Conservation (phyloP, 2,329 filamentous ascomycete genomes). For the Grosmannia clavigera region DNA sequence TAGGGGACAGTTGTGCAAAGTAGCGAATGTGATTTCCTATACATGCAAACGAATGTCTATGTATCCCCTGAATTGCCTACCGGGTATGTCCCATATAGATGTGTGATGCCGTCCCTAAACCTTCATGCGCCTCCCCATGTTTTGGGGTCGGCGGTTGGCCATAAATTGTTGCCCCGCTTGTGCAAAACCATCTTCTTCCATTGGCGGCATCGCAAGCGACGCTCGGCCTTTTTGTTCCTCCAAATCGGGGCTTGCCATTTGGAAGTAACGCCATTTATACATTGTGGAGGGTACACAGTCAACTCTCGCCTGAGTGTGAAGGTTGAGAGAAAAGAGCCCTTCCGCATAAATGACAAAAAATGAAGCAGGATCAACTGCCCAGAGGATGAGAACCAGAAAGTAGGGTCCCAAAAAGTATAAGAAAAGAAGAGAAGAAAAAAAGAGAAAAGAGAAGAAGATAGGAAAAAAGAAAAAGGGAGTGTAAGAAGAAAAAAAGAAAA, state of each 20-base stretch:
- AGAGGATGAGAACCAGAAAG: not conserved
- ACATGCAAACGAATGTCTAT: not conserved
- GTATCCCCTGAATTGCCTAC: not conserved
- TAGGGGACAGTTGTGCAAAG: not conserved
- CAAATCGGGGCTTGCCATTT: not conserved
- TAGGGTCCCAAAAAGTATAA: not conserved
- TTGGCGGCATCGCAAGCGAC: constrained; percentile 1
- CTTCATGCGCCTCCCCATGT: not conserved
- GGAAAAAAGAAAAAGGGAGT: not conserved
- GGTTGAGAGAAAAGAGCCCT: not conserved
- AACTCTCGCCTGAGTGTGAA: constrained; percentile 1
- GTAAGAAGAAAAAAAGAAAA: not conserved
- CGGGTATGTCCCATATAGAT: not conserved
- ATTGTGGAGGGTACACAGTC: not conserved
- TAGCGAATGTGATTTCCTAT: not conserved
- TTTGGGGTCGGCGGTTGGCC: not conserved
- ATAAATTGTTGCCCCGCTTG: not conserved
- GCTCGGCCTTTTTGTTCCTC: not conserved
- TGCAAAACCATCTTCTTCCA: not conserved
- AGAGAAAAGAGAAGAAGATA: not conserved
- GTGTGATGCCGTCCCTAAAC: not conserved
- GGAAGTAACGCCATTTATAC: not conserved
- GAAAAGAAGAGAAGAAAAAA: not conserved
- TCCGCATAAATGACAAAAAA: not conserved
- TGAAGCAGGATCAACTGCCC: not conserved